These are phyloP conservation scores for Nevesoporus exiguus DNA, from an alignment of 768 basidiomycete genomes.

Conservation along the genomic window DNA sequence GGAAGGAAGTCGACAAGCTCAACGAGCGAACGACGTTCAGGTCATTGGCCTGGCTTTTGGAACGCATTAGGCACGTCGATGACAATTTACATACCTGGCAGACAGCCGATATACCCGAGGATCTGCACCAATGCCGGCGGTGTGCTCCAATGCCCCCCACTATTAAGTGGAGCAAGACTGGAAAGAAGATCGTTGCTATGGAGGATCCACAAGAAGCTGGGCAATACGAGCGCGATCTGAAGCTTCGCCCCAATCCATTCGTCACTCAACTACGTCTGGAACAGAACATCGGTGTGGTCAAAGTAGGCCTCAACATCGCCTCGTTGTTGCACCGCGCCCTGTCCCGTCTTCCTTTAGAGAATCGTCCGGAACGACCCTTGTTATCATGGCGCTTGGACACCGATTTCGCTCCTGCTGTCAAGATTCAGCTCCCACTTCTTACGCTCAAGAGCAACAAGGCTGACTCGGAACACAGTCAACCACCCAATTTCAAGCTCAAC, in stretches of 20 bases:
- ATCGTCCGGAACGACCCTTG: slow-evolving; percentile 42
- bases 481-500: slow-evolving; percentile 67
- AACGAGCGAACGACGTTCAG: slow-evolving; percentile 83
- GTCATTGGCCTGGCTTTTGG: slow-evolving; percentile 81
- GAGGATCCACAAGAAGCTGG: slow-evolving; percentile 88
- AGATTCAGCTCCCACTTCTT: slow-evolving; percentile 60
- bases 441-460: slow-evolving; percentile 68
- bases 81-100: slow-evolving; percentile 71
- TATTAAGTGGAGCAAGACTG: slow-evolving; percentile 68
- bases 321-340: slow-evolving; percentile 85
- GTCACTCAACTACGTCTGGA: slow-evolving; percentile 77
- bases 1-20: slow-evolving; percentile 82
- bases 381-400: slow-evolving; percentile 83
- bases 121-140: slow-evolving; percentile 60
- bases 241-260: slow-evolving; percentile 81
- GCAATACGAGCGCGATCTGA: slow-evolving; percentile 83
- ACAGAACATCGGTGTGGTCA: slow-evolving; percentile 62
- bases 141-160: slow-evolving; percentile 79
- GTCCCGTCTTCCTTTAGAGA: slow-evolving; percentile 65
- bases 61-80: slow-evolving; percentile 75
- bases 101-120: slow-evolving; percentile 40
- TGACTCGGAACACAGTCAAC: slow-evolving; percentile 70
- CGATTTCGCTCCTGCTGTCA: slow-evolving; percentile 65
- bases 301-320: slow-evolving; percentile 84
- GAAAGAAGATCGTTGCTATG: slow-evolving; percentile 59